Conservation (phyloP, 2,329 filamentous ascomycete species). For the Podosphaera xanthii region DNA sequence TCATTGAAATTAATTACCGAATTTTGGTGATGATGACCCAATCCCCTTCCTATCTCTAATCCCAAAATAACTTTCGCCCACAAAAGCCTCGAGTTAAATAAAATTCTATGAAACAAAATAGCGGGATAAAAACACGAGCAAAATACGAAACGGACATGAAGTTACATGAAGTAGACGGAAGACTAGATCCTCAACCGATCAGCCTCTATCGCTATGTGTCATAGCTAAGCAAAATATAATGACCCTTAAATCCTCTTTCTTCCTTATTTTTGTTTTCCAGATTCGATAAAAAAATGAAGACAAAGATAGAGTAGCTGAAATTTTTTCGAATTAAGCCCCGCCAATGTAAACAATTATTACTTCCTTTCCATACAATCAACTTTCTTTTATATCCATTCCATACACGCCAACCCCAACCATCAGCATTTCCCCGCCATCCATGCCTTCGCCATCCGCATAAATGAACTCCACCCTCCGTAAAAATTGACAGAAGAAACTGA, state of each 20-base stretch:
- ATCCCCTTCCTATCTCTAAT: neutral
- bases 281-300: neutral
- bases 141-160: neutral
- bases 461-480: constrained; percentile 16
- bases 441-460: constrained; percentile 14
- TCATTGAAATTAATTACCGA: neutral
- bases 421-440: constrained; percentile 8
- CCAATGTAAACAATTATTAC: neutral
- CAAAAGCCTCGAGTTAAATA: neutral
- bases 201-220: neutral
- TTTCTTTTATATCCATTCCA: neutral
- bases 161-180: neutral
- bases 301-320: neutral
- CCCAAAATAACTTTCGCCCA: neutral
- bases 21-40: neutral
- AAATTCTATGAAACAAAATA: neutral
- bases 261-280: neutral
- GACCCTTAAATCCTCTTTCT: neutral
- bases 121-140: neutral
- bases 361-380: neutral
- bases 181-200: neutral
- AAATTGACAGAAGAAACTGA: constrained; percentile 4
- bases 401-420: neutral
- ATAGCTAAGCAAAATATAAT: neutral
- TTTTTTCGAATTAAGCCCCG: neutral